These are phyloP conservation scores for Annona cherimola DNA, from an alignment of 164 flowering plant species.

Conservation along the genomic window DNA sequence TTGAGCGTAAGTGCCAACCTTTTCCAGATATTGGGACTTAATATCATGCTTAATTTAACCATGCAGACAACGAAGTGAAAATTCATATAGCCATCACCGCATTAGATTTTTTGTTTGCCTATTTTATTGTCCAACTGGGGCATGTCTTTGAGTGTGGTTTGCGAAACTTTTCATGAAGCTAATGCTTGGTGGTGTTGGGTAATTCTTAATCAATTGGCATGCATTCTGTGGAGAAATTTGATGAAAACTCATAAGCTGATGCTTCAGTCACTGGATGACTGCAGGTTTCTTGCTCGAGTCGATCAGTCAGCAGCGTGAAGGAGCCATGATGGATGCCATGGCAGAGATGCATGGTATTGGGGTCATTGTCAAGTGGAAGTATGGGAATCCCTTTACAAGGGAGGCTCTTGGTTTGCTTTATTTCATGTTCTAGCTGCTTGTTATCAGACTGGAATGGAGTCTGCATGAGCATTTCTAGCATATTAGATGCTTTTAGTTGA, in stretches of 20 bases:
- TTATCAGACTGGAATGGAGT: slow-evolving; percentile 24
- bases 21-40: too few species aligned
- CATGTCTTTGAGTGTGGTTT: too few species aligned
- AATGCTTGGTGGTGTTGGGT: too few species aligned
- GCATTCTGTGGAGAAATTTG: background rate
- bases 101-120: too few species aligned
- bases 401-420: slow-evolving; percentile 15
- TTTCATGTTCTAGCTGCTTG: slow-evolving; percentile 20
- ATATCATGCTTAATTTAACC: too few species aligned
- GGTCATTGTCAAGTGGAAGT: slow-evolving; percentile 6
- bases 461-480: slow-evolving; percentile 11
- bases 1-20: too few species aligned
- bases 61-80: too few species aligned
- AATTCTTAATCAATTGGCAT: too few species aligned
- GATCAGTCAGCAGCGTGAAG: background rate
- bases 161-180: too few species aligned
- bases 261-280: slow-evolving; percentile 1
- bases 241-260: background rate
- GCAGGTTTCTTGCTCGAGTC: slow-evolving; percentile 18
- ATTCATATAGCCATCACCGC: too few species aligned
- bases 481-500: background rate
- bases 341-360: slow-evolving; percentile 1
- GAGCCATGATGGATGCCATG: background rate
- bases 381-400: slow-evolving; percentile 15
- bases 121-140: too few species aligned